Conservation (phyloP, 2,329 filamentous ascomycete species). For the Pseudogymnoascus sp. region DNA sequence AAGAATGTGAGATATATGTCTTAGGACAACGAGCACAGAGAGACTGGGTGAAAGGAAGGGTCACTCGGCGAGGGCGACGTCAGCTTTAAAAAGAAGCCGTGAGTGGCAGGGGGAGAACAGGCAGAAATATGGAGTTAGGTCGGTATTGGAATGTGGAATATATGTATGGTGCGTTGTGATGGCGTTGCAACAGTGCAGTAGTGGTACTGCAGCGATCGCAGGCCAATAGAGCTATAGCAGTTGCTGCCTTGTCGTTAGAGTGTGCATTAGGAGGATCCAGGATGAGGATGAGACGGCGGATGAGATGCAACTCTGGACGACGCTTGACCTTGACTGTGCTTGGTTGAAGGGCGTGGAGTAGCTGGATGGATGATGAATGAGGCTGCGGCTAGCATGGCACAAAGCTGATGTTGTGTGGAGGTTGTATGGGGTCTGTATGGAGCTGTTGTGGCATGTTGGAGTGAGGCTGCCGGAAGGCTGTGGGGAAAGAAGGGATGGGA, state of each 20-base stretch:
- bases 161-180: constrained; percentile 4
- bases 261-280: neutral
- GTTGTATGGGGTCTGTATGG: neutral
- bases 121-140: constrained; percentile 6
- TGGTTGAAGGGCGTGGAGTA: neutral
- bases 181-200: neutral
- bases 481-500: neutral
- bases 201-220: neutral
- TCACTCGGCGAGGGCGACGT: neutral
- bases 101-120: neutral
- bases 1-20: constrained; percentile 3
- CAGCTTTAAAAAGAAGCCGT: constrained; percentile 1
- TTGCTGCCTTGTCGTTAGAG: neutral
- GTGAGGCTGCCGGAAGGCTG: neutral
- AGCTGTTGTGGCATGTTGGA: neutral
- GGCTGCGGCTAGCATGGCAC: neutral
- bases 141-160: neutral
- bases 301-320: neutral
- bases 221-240: neutral
- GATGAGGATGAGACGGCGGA: neutral
- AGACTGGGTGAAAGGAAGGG: neutral
- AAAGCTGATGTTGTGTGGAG: neutral
- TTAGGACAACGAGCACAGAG: neutral
- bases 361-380: neutral
- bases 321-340: neutral